phyloP scores from a whole-genome alignment of 2,329 filamentous ascomycete genomes.

The Arthroderma uncinatum region DNA sequence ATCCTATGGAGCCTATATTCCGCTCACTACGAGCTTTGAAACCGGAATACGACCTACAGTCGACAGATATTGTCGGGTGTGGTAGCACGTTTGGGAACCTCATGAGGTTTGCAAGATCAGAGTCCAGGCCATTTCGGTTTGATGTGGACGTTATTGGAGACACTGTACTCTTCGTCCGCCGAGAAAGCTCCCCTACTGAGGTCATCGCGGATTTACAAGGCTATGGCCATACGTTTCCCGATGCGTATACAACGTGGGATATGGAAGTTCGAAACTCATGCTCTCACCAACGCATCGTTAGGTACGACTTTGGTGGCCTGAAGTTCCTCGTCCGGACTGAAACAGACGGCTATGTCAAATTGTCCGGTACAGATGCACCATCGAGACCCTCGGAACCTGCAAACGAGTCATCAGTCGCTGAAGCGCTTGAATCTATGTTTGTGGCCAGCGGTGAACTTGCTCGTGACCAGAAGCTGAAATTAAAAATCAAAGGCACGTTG shows the following conservation, averaged over 20 bases:
- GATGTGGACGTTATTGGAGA: constrained; percentile 43
- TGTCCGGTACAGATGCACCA: neutral
- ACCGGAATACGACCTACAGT: constrained; percentile 24
- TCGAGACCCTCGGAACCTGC: too few species aligned
- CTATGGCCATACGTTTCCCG: constrained; percentile 56
- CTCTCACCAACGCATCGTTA: constrained; percentile 52
- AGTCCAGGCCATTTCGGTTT: constrained; percentile 9
- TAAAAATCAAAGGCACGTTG: neutral
- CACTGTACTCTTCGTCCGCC: constrained; percentile 52
- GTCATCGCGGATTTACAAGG: constrained; percentile 46
- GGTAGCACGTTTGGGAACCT: constrained; percentile 52
- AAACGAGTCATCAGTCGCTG: neutral
- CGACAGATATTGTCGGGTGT: constrained; percentile 49
- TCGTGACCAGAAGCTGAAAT: neutral
- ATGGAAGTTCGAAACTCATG: constrained; percentile 42
- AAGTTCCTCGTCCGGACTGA: constrained; percentile 46
- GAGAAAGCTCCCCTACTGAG: constrained; percentile 50
- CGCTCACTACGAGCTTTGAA: constrained; percentile 33
- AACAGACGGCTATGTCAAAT: constrained; percentile 44
- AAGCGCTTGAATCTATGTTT: neutral
- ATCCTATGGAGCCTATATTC: constrained; percentile 39
- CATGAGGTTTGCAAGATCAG: constrained; percentile 23
- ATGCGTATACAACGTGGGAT: constrained; percentile 55
- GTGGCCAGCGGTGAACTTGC: neutral
- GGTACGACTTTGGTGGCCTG: constrained; percentile 47